Conservation (phyloP, 352 stramenopile species). For the Phytophthora cryptogea region DNA sequence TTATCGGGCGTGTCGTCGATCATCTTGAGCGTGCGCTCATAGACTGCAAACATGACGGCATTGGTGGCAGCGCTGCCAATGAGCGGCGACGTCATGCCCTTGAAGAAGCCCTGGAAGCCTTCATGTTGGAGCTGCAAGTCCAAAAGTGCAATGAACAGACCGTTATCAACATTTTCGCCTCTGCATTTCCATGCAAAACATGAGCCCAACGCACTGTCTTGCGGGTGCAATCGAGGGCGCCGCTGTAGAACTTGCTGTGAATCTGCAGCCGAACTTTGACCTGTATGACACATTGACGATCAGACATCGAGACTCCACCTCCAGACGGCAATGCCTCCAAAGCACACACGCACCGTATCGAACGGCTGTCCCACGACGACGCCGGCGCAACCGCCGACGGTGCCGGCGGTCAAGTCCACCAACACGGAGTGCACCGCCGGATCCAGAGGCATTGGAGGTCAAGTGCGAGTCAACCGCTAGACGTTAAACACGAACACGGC, state of each 20-base stretch:
- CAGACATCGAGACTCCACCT: neutral
- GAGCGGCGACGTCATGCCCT: conserved; percentile 81
- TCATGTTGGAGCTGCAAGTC: conserved; percentile 57
- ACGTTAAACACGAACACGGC: neutral
- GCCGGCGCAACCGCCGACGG: conserved; percentile 52
- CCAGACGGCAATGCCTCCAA: neutral
- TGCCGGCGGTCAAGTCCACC: conserved; percentile 52
- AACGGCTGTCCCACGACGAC: conserved; percentile 68
- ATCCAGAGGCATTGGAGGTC: conserved; percentile 31
- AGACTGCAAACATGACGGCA: conserved; percentile 85
- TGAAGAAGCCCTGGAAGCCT: conserved; percentile 82
- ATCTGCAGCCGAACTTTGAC: conserved; percentile 71
- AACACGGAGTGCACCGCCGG: conserved; percentile 41
- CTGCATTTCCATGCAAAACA: neutral
- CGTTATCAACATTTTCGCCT: neutral
- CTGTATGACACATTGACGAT: conserved; percentile 28
- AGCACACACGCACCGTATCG: conserved; percentile 48
- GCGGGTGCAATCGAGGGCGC: conserved; percentile 50
- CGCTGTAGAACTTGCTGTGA: conserved; percentile 56
- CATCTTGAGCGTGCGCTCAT: conserved; percentile 68
- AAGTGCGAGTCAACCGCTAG: conserved; percentile 18
- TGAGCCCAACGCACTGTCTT: conserved; percentile 38
- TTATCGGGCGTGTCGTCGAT: conserved; percentile 61
- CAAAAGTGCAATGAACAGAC: neutral
- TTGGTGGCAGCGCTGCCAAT: conserved; percentile 86